Conservation (phyloP, 768 basidiomycete genomes). For the Boletus insuetus region DNA sequence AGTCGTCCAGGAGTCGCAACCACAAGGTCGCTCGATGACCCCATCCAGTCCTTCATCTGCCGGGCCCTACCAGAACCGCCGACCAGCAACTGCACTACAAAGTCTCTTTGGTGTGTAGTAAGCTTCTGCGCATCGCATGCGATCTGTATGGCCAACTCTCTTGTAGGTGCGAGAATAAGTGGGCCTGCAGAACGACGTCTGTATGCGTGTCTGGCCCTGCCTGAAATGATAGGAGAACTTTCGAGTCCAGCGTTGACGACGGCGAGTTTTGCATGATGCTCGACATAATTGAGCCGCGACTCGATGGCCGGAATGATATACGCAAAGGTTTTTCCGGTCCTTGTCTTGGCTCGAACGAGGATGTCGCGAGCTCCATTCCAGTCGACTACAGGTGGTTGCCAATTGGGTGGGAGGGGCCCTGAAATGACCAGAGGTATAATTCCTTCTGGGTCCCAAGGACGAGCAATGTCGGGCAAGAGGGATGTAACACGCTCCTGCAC, state of each 20-base stretch:
- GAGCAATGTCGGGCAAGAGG: constrained; percentile 67
- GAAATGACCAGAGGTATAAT: background rate
- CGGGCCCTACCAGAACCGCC: constrained; percentile 67
- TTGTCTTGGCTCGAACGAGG: constrained; percentile 84
- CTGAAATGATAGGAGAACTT: constrained; percentile 29
- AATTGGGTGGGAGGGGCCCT: background rate
- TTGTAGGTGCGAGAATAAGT: constrained; percentile 84
- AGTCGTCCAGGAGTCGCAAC: constrained; percentile 91
- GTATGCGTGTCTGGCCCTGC: constrained; percentile 35
- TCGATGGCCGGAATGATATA: constrained; percentile 89
- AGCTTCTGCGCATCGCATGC: constrained; percentile 77
- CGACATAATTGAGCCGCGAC: constrained; percentile 61
- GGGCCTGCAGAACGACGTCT: constrained; percentile 57
- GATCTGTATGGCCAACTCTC: constrained; percentile 88
- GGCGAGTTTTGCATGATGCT: constrained; percentile 40
- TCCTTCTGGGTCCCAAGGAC: constrained; percentile 44
- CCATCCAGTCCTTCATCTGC: constrained; percentile 69
- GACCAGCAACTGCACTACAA: constrained; percentile 71
- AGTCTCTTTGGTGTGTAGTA: constrained; percentile 54
- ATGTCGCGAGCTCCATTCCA: constrained; percentile 52
- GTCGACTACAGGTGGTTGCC: constrained; percentile 1
- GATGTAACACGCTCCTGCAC: constrained; percentile 81
- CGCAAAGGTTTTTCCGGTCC: constrained; percentile 86
- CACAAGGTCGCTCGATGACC: constrained; percentile 71
- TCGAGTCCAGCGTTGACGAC: constrained; percentile 41